Conservation (phyloP, 257 asterid species). For the Plectranthus barbatus region DNA sequence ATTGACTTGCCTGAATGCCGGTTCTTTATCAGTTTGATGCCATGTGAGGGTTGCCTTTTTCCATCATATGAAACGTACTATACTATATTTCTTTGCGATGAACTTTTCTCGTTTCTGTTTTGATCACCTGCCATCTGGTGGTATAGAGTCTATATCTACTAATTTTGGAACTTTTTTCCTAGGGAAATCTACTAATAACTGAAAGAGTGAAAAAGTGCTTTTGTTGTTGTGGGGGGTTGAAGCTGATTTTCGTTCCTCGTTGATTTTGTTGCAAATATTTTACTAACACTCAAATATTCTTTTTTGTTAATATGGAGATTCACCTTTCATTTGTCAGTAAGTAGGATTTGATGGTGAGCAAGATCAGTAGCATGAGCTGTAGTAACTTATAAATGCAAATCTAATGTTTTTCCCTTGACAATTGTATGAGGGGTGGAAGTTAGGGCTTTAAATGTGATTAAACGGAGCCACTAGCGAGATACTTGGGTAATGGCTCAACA, state of each 20-base stretch:
- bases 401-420: not conserved
- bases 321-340: not conserved
- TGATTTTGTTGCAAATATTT: not conserved
- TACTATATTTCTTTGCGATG: not conserved
- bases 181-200: too few relatives aligned
- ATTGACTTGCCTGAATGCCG: not conserved
- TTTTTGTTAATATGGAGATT: not conserved
- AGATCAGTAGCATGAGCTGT: not conserved
- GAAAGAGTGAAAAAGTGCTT: too few relatives aligned
- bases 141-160: too few relatives aligned
- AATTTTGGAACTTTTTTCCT: too few relatives aligned
- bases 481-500: too few relatives aligned
- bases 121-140: constrained; percentile 6
- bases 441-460: too few relatives aligned
- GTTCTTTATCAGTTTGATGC: not conserved
- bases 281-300: not conserved
- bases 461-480: too few relatives aligned
- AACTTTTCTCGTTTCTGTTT: not conserved
- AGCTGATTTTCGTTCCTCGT: not conserved
- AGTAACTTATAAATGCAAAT: not conserved
- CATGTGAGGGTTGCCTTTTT: not conserved
- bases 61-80: not conserved
- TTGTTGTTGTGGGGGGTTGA: too few relatives aligned
- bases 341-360: not conserved
- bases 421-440: not conserved